Percentiles rank a stretch among this genome's conserved stretches.
phyloP scores from a whole-genome alignment of 2,329 filamentous ascomycete genomes.

The Hysterium pulicare region DNA sequence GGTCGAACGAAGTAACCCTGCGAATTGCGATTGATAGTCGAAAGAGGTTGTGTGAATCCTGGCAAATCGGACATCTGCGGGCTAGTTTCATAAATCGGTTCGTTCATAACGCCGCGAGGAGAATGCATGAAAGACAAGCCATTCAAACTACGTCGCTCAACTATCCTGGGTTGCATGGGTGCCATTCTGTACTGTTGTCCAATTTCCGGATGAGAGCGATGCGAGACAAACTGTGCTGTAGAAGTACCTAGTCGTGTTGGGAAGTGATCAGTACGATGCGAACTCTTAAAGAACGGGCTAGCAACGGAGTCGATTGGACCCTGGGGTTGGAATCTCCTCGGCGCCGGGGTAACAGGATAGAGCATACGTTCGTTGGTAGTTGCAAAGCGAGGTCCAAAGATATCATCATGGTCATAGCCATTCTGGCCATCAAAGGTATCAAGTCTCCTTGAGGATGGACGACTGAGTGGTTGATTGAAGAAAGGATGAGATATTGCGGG shows the following conservation, averaged over 20 bases:
- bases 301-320: conserved; percentile 22
- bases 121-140: conserved; percentile 35
- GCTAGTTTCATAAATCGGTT: conserved; percentile 4
- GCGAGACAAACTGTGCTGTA: conserved; percentile 24
- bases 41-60: not conserved
- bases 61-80: conserved; percentile 1
- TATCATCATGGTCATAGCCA: conserved; percentile 5
- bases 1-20: conserved; percentile 7
- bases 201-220: conserved; percentile 25
- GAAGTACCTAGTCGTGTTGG: conserved; percentile 11
- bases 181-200: conserved; percentile 16
- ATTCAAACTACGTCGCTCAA: conserved; percentile 27
- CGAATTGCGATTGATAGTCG: not conserved
- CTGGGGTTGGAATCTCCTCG: conserved; percentile 6
- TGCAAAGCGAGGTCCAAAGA: conserved; percentile 11
- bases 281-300: conserved; percentile 40
- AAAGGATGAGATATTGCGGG: conserved; percentile 6
- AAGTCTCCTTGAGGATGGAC: conserved; percentile 1
- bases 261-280: conserved; percentile 12
- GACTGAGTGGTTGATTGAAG: conserved; percentile 16
- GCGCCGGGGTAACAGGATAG: conserved; percentile 8
- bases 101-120: conserved; percentile 16
- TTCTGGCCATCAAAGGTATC: not conserved
- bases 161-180: conserved; percentile 11
- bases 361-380: not conserved